A percentile compares a stretch with the other conserved stretches of the same genome.
Evolutionary conservation across 2,329 filamentous ascomycete species (phyloP).

Genomic region (Aspergillus terreus): DNA sequence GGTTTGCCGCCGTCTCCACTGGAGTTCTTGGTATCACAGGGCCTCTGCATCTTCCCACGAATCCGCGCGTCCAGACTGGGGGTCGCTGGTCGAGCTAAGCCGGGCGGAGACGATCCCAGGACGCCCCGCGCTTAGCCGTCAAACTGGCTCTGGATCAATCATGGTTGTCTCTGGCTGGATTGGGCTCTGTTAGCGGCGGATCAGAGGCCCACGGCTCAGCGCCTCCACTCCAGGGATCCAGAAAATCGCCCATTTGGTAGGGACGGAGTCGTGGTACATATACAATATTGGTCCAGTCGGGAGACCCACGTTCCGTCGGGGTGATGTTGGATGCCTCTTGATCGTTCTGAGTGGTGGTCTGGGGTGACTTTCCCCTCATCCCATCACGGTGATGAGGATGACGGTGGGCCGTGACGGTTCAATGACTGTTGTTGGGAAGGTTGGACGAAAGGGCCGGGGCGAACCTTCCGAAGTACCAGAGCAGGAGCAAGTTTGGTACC

Average conservation of each 20-base stretch:
- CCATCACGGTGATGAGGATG: conserved; percentile 2
- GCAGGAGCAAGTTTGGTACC: neutral
- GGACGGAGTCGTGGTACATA: too few species aligned
- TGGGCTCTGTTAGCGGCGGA: conserved; percentile 20
- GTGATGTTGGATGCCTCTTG: neutral
- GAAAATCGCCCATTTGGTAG: too few species aligned
- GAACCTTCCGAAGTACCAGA: conserved; percentile 27
- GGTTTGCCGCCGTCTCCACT: conserved; percentile 21
- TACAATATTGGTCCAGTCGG: too few species aligned
- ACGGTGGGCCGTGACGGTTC: neutral
- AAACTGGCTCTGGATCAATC: conserved; percentile 15
- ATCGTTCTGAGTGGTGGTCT: conserved; percentile 10
- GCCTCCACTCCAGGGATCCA: conserved; percentile 9
- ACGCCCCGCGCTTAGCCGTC: conserved; percentile 14
- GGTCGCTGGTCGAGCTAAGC: conserved; percentile 12
- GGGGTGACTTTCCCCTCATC: neutral
- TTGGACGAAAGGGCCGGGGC: conserved; percentile 22
- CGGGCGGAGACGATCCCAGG: conserved; percentile 10
- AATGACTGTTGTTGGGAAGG: conserved; percentile 1
- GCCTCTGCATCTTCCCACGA: conserved; percentile 14
- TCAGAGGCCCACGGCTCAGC: conserved; percentile 24
- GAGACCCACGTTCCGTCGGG: neutral
- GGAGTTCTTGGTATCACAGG: conserved; percentile 11
- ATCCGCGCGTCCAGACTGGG: conserved; percentile 8
- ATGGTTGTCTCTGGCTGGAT: conserved; percentile 12